Evolutionary conservation across 108 stramenopile species (phyloP).

Genomic region (Nitzschia palea): DNA sequence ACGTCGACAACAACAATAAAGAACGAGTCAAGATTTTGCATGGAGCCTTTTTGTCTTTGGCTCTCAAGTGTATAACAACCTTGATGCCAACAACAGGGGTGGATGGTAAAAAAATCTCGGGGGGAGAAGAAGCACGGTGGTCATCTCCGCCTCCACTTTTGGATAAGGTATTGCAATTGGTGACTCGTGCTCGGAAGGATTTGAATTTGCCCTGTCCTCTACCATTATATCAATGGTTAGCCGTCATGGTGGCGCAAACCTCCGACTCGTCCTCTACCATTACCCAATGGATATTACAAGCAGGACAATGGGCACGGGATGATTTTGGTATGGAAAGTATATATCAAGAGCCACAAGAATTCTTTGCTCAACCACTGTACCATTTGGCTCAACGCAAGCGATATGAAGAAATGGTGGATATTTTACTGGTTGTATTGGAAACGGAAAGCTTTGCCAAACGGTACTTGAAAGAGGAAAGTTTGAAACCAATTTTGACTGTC

Average conservation of each 20-base stretch:
- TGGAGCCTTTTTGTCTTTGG: slow-evolving; percentile 7
- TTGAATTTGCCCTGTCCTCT: not conserved
- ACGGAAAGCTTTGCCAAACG: not conserved
- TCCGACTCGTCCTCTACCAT: not conserved
- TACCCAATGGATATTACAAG: slow-evolving; percentile 3
- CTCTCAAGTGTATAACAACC: not conserved
- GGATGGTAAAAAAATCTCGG: not conserved
- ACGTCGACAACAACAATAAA: too few relatives aligned
- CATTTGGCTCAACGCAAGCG: not conserved
- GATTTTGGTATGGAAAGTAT: not conserved
- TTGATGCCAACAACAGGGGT: not conserved
- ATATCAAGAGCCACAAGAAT: not conserved
- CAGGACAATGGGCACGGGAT: slow-evolving; percentile 10
- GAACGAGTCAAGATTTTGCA: not conserved
- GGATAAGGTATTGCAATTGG: not conserved
- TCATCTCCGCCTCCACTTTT: not conserved
- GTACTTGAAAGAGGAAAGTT: not conserved
- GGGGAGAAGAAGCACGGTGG: not conserved
- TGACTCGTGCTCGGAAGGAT: not conserved
- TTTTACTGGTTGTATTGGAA: not conserved
- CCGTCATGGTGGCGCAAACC: not conserved
- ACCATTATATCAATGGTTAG: slow-evolving; percentile 2
- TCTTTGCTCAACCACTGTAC: not conserved
- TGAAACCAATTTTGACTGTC: not conserved
- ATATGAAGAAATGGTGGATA: not conserved